Evolutionary conservation across 257 asterid genomes (phyloP), one percentile per base, ranked within the genome.

Genomic region (Solanum virginianum): DNA sequence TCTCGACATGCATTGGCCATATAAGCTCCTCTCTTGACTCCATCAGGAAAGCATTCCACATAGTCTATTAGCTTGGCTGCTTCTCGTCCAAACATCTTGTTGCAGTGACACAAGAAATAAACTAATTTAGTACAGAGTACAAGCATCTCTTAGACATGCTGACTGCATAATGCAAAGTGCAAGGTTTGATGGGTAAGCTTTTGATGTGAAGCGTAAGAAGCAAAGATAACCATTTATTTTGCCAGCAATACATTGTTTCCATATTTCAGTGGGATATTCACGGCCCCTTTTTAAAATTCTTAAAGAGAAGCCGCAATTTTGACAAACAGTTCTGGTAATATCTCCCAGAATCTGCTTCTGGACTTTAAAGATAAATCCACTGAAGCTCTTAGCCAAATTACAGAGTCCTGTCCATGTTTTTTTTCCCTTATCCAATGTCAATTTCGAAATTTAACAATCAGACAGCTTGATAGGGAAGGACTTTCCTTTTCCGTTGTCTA

Each of bases 31-130:
- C 84, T 87, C 87, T 77, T 90, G 82, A 92, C 84, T 81, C 98
- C 98, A 85, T 93, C 88, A 47, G 98, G 99, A 84, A 88, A 96
- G 93, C 99, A 96, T 89, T 96, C 98, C 60, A 94, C 90, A 84
- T 94, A 94, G 86, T 96, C 91, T 90, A 96, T 89, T 69, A 94
- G 84, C 87, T 92, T 85, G 47, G 96, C 91, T 41, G 97, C 99
- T 88, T 93, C 98, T 36, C 82, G 92, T 79, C 99, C 99, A 88
- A 96, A 96, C 90, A 93, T 91, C 99, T 94, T 53, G 66, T 53
- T 79, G 83, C 65, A 26, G 65, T 53, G 49, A 79, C 65, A 53
- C 18, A 29, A 75, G 45, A 53, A 71, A 68, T 49, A 17, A 8
- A 24, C 59, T 20, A 80, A 68, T 53, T 79, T 53, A 79, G 83